Base-by-base conservation (phyloP, 768 basidiomycete genomes). In the Xanthoconium purpureum region DNA sequence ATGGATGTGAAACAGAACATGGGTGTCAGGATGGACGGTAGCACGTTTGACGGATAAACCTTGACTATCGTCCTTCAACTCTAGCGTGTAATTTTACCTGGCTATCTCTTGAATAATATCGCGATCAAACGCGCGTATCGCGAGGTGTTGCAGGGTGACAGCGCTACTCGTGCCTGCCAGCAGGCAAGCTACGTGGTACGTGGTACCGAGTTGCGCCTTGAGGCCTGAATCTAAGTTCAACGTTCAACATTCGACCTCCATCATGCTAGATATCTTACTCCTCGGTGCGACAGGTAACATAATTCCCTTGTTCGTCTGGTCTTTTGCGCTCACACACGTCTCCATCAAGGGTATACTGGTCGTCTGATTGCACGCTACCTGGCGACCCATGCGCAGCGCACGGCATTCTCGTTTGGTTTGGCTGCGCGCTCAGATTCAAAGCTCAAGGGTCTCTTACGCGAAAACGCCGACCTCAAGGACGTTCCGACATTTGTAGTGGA, bases 1-100 rank as follows among this genome's bases (percentile, higher is more conserved):
- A 89, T 94, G 88, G 90, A 93, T 17, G 78, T 94, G 52, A 90
- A 88, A 64, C 82, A 87, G 67, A 91, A 78, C 62, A 84, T 91
- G 80, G 91, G 91, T 42, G 90, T 94, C 42, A 77, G 91, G 49
- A 94, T 94, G 91, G 91, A 94, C 61, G 85, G 84, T 17, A 78
- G 77, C 9, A 68, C 77, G 73, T 82, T 87, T 60, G 84, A 86
- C 28, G 82, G 61, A 37, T 71, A 62, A 24, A 24, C 4, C 24
- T 24, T 24, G 24, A 24, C 24, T 24, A 24, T 24, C 24, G 24
- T 24, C 24, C 24, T 24, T 24, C 24, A 24, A 24, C 2, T 24
- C 2, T 42, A 42, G 40, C 20, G 18, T 11, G 36, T 14, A 37
- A 14, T 37, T 18, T 18, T 18, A 18, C 8, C n/a, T 24, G 11